Base-by-base conservation (phyloP, 2,329 filamentous ascomycete species). In the Fusarium sp. region DNA sequence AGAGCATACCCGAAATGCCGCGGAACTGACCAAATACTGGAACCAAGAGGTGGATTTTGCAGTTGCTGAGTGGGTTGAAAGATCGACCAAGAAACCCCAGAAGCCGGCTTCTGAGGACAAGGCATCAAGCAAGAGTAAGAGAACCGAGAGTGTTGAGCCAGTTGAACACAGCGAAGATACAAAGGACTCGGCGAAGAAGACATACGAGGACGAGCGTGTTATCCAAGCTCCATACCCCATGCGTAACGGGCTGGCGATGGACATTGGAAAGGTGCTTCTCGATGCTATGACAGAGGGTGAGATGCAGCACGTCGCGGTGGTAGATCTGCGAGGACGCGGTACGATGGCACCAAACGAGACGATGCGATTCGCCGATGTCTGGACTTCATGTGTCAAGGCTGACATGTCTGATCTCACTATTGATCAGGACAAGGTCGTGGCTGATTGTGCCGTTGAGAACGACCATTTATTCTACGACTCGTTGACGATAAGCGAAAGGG, bases 1-100 rank as follows among this genome's bases (percentile, higher is more conserved):
- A 5, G 87, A 89, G 71, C 85, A 90, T 70, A 81, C 88, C 74
- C 87, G 87, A 66, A 90, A 89, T 68, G 87, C 88, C 5, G 84
- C 85, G 4, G 83, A 84, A 55, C 77, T 91, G 45, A 87, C 87
- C 2, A 77, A 77, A 14, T 80, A 82, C 18, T 90, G 89, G 89
- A 89, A 90, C 70, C 73, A 79, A 9, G 73, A 79, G 42, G 68
- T 90, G 8, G 79, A 82, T n/a, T 79, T 79, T 12, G 79, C 80
- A 22, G 79, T 88, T 57, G 77, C 81, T 2, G 74, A 81, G 13
- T 90, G 89, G 88, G 80, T 81, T 48, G 76, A 79, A 18, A 83
- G 80, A 45, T 79, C 79, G n/a, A 80, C 86, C 30, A 75, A 80
- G 4, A 79, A 82, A 35, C 90, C 88, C 81, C 78, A 82, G 22